phyloP scores from a whole-genome alignment of 306 rosid genomes.

The Citrullus colocynthis region DNA sequence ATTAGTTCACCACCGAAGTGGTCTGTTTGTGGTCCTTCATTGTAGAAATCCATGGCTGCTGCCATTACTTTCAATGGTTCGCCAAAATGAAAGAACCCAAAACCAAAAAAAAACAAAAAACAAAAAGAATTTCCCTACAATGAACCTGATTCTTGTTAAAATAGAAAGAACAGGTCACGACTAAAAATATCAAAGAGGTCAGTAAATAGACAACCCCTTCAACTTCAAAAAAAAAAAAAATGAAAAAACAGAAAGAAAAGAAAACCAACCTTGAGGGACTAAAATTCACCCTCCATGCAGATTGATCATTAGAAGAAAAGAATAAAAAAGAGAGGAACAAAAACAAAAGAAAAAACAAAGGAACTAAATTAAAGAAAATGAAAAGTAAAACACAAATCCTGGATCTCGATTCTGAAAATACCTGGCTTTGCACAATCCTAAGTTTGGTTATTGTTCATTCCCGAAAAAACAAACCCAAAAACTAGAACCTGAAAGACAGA shows the following conservation, averaged over 20 bases:
- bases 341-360: neutral
- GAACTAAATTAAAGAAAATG: neutral
- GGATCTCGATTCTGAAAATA: slow-evolving; percentile 99
- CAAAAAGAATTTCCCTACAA: neutral
- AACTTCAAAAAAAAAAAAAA: neutral
- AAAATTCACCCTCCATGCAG: slow-evolving; percentile 61
- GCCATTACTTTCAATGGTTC: slow-evolving; percentile 35
- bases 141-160: slow-evolving; percentile 41
- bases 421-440: slow-evolving; percentile 68
- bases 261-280: slow-evolving; percentile 40
- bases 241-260: neutral
- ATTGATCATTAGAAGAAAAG: neutral
- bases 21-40: slow-evolving; percentile 35
- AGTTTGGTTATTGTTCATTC: slow-evolving; percentile 45
- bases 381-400: slow-evolving; percentile 14
- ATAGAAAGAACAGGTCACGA: slow-evolving; percentile 38
- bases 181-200: slow-evolving; percentile 38
- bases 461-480: slow-evolving; percentile 72
- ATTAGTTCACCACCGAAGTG: slow-evolving; percentile 72
- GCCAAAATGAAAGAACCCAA: neutral
- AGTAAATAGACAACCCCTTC: slow-evolving; percentile 72
- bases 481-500: slow-evolving; percentile 78
- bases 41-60: slow-evolving; percentile 64
- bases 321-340: neutral
- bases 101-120: neutral